A percentile compares a stretch with the other conserved stretches of the same genome.
phyloP scores from a whole-genome alignment of 2,329 filamentous ascomycete species.

The Plectosphaerella plurivora region DNA sequence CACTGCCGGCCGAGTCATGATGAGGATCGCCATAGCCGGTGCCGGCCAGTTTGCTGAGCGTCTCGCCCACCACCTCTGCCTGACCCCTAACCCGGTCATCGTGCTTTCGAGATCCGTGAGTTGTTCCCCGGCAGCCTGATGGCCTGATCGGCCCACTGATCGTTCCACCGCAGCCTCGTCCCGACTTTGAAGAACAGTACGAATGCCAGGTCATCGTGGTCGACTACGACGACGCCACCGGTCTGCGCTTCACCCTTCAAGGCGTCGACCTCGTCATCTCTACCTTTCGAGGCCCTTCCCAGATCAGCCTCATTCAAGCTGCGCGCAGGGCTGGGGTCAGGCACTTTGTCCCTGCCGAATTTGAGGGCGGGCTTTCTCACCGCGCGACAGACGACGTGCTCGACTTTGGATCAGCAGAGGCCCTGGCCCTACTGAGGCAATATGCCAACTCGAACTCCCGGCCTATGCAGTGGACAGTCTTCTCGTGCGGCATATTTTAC shows the following conservation, averaged over 20 bases:
- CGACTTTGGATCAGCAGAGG: conserved; percentile 55
- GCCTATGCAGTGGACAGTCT: conserved; percentile 63
- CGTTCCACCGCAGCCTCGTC: conserved; percentile 39
- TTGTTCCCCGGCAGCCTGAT: neutral
- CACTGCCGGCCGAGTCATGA: conserved; percentile 25
- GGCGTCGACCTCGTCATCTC: conserved; percentile 74
- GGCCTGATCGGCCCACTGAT: conserved; percentile 14
- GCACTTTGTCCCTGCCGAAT: conserved; percentile 71
- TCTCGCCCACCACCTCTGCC: conserved; percentile 50
- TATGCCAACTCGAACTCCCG: conserved; percentile 40
- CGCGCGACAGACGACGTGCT: conserved; percentile 53
- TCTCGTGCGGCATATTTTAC: conserved; percentile 72
- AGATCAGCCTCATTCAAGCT: conserved; percentile 69
- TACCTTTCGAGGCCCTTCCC: conserved; percentile 61
- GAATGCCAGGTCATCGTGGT: conserved; percentile 65
- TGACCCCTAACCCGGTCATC: conserved; percentile 63
- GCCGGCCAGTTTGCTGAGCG: conserved; percentile 40
- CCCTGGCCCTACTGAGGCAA: conserved; percentile 50
- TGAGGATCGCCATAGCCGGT: conserved; percentile 45
- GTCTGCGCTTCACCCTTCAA: conserved; percentile 60
- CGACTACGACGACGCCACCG: conserved; percentile 57
- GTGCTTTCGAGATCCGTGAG: conserved; percentile 64
- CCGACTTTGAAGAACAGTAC: conserved; percentile 44
- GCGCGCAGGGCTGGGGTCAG: conserved; percentile 60
- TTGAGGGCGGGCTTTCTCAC: conserved; percentile 59